Percentiles rank a stretch among this genome's conserved stretches.
phyloP scores from a whole-genome alignment of 495 filamentous ascomycete species.

The Aspergillus diversus region DNA sequence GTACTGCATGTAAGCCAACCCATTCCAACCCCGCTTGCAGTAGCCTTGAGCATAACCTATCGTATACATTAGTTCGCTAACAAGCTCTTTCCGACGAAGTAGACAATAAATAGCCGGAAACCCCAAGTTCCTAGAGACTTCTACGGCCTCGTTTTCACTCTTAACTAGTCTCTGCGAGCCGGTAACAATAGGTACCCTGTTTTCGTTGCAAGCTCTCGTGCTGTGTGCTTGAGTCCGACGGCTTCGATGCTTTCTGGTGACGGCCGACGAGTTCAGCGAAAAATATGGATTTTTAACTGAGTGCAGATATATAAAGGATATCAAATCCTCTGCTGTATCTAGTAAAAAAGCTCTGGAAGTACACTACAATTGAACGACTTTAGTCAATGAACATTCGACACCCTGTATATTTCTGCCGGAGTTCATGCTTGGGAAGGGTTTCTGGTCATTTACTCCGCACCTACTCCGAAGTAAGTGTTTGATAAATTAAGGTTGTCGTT shows the following conservation, averaged over 20 bases:
- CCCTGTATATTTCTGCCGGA: too few relatives aligned
- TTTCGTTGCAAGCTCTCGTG: slow-evolving; percentile 51
- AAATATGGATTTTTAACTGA: slow-evolving; percentile 29
- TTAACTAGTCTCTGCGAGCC: slow-evolving; percentile 52
- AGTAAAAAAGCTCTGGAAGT: too few relatives aligned
- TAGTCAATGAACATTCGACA: too few relatives aligned
- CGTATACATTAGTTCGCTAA: slow-evolving; percentile 2
- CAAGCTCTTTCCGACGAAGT: background rate
- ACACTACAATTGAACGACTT: too few relatives aligned
- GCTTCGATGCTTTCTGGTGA: slow-evolving; percentile 54
- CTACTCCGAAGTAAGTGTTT: too few relatives aligned
- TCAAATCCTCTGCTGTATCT: too few relatives aligned
- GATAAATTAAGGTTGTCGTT: too few relatives aligned
- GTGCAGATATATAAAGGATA: slow-evolving; percentile 2
- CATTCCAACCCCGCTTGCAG: slow-evolving; percentile 63
- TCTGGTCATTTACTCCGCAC: too few relatives aligned
- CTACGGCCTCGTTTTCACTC: slow-evolving; percentile 49
- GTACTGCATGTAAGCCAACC: slow-evolving; percentile 48
- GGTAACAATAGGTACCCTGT: slow-evolving; percentile 59
- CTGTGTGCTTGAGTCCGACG: too few relatives aligned
- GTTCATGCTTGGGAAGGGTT: too few relatives aligned
- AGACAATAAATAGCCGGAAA: slow-evolving; percentile 43
- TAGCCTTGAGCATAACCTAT: slow-evolving; percentile 60
- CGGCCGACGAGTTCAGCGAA: slow-evolving; percentile 43
- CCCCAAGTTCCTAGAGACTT: slow-evolving; percentile 46